Conservation (phyloP, 768 basidiomycete species). For the Cantharellus anzutake region DNA sequence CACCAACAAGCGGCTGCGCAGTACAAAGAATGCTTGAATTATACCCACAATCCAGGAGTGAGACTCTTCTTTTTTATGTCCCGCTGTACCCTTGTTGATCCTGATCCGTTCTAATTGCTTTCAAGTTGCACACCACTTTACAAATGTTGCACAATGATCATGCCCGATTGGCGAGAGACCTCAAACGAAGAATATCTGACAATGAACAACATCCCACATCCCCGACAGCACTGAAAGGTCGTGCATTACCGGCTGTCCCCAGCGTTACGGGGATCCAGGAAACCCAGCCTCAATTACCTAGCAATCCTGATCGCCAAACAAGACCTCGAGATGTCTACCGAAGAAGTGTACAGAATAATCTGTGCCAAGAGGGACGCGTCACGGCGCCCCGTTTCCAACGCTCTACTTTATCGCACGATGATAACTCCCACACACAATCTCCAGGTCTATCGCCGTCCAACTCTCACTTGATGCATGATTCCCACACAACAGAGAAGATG, state of each 20-base stretch:
- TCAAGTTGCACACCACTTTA: background rate
- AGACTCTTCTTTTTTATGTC: background rate
- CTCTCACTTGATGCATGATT: conserved; percentile 6
- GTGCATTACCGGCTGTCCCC: background rate
- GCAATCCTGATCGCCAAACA: no score
- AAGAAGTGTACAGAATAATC: no score
- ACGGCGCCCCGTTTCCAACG: no score
- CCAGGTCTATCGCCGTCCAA: background rate
- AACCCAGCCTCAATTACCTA: background rate
- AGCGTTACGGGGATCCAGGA: background rate
- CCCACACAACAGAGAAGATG: conserved; percentile 25
- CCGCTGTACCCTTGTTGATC: background rate
- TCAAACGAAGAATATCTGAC: background rate
- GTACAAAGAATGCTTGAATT: background rate
- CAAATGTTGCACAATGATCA: background rate
- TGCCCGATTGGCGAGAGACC: background rate
- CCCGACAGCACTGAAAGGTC: background rate
- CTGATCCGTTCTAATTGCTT: background rate
- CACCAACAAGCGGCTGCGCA: background rate
- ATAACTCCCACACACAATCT: background rate
- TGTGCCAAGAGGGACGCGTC: no score
- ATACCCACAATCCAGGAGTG: background rate
- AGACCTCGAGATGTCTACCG: no score
- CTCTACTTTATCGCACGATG: background rate
- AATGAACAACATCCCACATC: background rate